phyloP scores from a whole-genome alignment of 2,329 filamentous ascomycete genomes.

The Pestalotiopsis sp. region DNA sequence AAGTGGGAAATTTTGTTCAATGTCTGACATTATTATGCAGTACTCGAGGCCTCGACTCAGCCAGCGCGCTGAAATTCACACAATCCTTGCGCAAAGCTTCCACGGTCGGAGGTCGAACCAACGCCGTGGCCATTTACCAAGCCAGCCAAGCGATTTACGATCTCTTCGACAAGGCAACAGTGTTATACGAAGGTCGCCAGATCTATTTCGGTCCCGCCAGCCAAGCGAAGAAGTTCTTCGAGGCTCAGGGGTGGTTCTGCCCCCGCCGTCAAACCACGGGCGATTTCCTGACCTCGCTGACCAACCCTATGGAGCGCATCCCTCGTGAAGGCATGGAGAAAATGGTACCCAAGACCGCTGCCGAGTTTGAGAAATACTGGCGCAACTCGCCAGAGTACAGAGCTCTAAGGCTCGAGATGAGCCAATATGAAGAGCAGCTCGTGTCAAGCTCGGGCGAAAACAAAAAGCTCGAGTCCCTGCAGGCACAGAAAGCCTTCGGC shows the following conservation, averaged over 20 bases:
- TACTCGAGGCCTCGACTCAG: slow-evolving; percentile 73
- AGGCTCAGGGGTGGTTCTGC: slow-evolving; percentile 69
- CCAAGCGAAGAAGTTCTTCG: slow-evolving; percentile 66
- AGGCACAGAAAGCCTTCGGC: slow-evolving; percentile 48
- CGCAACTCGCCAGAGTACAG: slow-evolving; percentile 45
- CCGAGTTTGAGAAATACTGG: slow-evolving; percentile 64
- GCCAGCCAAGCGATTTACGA: slow-evolving; percentile 11
- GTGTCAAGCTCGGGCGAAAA: slow-evolving; percentile 41
- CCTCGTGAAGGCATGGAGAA: slow-evolving; percentile 60
- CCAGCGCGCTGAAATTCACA: slow-evolving; percentile 74
- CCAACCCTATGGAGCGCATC: slow-evolving; percentile 63
- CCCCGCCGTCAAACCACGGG: slow-evolving; percentile 67
- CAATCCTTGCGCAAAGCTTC: slow-evolving; percentile 66
- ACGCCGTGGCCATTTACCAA: slow-evolving; percentile 73
- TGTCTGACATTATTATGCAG: slow-evolving; percentile 24
- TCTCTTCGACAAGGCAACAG: slow-evolving; percentile 39
- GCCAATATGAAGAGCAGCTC: slow-evolving; percentile 48
- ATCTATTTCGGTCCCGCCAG: slow-evolving; percentile 68
- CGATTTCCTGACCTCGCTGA: slow-evolving; percentile 72
- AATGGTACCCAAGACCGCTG: slow-evolving; percentile 66
- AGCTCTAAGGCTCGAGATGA: slow-evolving; percentile 49
- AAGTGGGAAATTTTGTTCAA: neutral
- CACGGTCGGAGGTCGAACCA: slow-evolving; percentile 63
- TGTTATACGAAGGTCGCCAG: slow-evolving; percentile 69
- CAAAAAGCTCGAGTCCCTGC: slow-evolving; percentile 41